Evolutionary conservation across 805 yeast genomes (phyloP).

Genomic region (Candida boleticola): DNA sequence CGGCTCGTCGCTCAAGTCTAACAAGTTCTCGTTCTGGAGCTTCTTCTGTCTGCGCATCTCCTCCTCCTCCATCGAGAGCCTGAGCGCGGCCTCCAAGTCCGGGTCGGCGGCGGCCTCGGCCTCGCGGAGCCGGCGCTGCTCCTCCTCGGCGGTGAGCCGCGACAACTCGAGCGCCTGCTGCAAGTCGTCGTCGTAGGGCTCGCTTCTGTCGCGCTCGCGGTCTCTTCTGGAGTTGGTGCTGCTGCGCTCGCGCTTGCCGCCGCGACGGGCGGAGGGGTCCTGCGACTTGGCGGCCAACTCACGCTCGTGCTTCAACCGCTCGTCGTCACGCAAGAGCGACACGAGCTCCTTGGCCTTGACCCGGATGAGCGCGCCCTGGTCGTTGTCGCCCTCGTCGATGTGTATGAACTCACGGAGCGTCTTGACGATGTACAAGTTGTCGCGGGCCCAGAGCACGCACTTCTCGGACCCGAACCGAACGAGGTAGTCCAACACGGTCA

Average conservation of each 20-base stretch:
- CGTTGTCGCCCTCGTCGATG: conserved; percentile 71
- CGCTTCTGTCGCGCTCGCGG: conserved; percentile 19
- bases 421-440: conserved; percentile 82
- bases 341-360: conserved; percentile 90
- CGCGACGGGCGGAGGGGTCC: conserved; percentile 5
- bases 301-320: conserved; percentile 72
- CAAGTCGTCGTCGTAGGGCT: conserved; percentile 70
- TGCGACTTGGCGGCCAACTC: conserved; percentile 30
- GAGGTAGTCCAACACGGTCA: conserved; percentile 84
- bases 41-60: conserved; percentile 53
- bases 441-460: conserved; percentile 89
- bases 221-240: conserved; percentile 19
- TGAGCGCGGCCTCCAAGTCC: conserved; percentile 66
- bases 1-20: conserved; percentile 51
- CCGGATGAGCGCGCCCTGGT: conserved; percentile 83
- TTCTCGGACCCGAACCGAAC: conserved; percentile 84
- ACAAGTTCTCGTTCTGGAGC: conserved; percentile 44
- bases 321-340: conserved; percentile 75
- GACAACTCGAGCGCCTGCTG: conserved; percentile 80
- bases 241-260: conserved; percentile 19
- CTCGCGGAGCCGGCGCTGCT: conserved; percentile 54
- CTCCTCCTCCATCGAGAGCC: conserved; percentile 74
- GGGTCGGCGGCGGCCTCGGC: conserved; percentile 47
- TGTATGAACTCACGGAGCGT: conserved; percentile 88
- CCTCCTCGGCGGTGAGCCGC: conserved; percentile 79